Conservation (phyloP, 495 filamentous ascomycete genomes). For the Neurospora hispaniola region DNA sequence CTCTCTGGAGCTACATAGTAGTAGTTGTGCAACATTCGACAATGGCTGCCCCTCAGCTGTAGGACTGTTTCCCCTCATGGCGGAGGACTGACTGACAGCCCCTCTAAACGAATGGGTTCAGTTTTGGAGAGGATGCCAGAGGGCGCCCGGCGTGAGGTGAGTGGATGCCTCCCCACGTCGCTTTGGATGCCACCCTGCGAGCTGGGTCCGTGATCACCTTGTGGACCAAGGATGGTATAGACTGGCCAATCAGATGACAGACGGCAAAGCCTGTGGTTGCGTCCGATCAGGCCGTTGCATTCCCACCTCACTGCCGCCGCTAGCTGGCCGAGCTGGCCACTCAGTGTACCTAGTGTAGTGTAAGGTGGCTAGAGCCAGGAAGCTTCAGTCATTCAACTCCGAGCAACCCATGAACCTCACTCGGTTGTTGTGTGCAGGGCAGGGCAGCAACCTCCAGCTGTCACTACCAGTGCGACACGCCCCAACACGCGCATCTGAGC, state of each 20-base stretch:
- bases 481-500: not conserved
- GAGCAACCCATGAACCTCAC: not conserved
- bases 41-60: not conserved
- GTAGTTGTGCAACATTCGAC: not conserved
- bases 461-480: not conserved
- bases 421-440: not conserved
- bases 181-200: slow-evolving; percentile 6
- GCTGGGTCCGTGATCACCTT: slow-evolving; percentile 14
- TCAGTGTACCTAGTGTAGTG: too few relatives aligned
- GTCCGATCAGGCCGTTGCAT: not conserved
- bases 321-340: not conserved
- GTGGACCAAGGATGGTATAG: not conserved
- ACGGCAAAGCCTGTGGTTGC: not conserved
- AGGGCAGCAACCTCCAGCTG: not conserved
- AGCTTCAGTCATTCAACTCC: not conserved
- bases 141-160: not conserved
- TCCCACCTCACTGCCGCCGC: not conserved
- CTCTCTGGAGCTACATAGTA: not conserved
- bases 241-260: slow-evolving; percentile 4
- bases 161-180: not conserved
- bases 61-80: not conserved
- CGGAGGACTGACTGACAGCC: not conserved
- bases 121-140: not conserved
- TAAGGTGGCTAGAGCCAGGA: not conserved
- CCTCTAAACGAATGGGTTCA: not conserved